phyloP scores from a whole-genome alignment of 2,329 filamentous ascomycete genomes.

The Colletotrichum siamense region DNA sequence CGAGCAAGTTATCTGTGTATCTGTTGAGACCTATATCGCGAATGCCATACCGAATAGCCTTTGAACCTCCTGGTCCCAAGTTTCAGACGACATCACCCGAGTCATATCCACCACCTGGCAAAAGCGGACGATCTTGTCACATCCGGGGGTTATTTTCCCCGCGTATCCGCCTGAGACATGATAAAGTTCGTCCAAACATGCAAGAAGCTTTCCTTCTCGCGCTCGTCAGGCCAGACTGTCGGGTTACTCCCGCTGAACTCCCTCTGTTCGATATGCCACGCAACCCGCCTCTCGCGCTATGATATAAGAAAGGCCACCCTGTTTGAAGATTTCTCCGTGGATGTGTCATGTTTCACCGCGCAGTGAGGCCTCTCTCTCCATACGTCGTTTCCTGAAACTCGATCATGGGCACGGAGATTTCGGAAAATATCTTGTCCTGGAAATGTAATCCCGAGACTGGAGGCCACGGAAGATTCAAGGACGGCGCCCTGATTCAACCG shows the following conservation, averaged over 20 bases:
- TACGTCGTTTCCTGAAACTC: neutral
- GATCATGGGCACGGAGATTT: neutral
- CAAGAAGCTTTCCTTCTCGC: accelerated
- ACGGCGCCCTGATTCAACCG: neutral
- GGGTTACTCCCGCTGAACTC: neutral
- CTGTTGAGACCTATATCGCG: accelerated
- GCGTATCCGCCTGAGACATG: neutral
- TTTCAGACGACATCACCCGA: neutral
- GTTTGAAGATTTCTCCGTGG: neutral
- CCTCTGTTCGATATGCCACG: too few species aligned
- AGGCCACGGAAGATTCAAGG: neutral
- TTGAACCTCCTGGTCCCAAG: neutral
- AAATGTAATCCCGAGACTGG: neutral
- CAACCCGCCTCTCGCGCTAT: neutral
- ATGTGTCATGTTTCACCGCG: neutral
- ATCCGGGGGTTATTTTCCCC: neutral
- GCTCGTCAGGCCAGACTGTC: neutral
- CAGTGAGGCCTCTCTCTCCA: neutral
- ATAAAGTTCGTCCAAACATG: neutral
- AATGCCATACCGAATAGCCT: neutral
- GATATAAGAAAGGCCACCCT: neutral
- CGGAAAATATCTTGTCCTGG: neutral
- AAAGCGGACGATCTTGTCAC: neutral
- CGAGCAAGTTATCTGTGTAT: neutral
- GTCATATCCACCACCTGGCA: accelerated